Conservation (phyloP, 2,329 filamentous ascomycete genomes). For the Neofusicoccum laricinum region DNA sequence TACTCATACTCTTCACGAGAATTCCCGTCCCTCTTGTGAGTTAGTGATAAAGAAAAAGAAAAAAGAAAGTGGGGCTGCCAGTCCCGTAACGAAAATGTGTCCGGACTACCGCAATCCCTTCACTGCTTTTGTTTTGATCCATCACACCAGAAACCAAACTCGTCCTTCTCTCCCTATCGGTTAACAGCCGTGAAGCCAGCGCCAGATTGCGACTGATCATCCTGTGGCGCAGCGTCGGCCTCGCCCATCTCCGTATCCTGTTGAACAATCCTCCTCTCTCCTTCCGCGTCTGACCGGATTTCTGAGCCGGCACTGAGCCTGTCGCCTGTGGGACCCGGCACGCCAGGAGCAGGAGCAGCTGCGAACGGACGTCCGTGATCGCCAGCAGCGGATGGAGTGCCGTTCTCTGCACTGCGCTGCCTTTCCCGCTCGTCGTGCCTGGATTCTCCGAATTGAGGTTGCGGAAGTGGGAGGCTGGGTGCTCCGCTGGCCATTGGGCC, state of each 20-base stretch:
- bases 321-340: conserved; percentile 14
- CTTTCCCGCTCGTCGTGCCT: conserved; percentile 18
- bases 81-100: too few relatives aligned
- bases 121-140: too few relatives aligned
- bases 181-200: conserved; percentile 37
- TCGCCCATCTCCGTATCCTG: conserved; percentile 40
- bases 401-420: conserved; percentile 20
- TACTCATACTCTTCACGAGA: too few relatives aligned
- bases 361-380: conserved; percentile 26
- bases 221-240: conserved; percentile 17
- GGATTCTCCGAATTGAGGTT: conserved; percentile 19
- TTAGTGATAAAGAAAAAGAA: too few relatives aligned
- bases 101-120: too few relatives aligned
- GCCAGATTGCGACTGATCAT: neutral
- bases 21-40: too few relatives aligned
- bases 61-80: too few relatives aligned
- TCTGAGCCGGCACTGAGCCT: conserved; percentile 19
- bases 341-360: conserved; percentile 18
- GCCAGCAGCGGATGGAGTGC: conserved; percentile 24
- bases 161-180: conserved; percentile 21
- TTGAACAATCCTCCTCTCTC: conserved; percentile 24
- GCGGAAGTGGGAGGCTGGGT: conserved; percentile 19
- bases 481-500: conserved; percentile 26
- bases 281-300: conserved; percentile 30
- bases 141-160: too few relatives aligned